phyloP scores from a whole-genome alignment of 176 grass and related monocot genomes.

The Chloris gayana region DNA sequence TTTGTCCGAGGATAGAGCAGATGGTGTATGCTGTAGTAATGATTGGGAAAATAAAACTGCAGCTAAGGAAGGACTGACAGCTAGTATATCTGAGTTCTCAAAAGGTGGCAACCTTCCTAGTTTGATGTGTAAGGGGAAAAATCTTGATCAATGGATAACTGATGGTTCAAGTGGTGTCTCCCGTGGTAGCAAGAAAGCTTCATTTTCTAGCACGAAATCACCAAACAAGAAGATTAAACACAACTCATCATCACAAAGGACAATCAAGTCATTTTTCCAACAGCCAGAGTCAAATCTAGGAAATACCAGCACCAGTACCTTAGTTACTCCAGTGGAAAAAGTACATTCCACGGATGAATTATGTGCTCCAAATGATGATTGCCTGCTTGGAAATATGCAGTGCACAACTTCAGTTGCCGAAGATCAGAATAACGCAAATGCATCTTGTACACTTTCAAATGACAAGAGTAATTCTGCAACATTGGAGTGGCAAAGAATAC shows the following conservation, averaged over 20 bases:
- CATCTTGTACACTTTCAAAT: slow-evolving; percentile 30
- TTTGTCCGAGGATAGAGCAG: slow-evolving; percentile 21
- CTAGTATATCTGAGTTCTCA: slow-evolving; percentile 37
- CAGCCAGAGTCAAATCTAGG: slow-evolving; percentile 37
- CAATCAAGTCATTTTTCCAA: slow-evolving; percentile 91
- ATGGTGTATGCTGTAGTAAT: slow-evolving; percentile 41
- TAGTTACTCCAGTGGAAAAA: slow-evolving; percentile 40
- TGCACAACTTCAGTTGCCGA: slow-evolving; percentile 30
- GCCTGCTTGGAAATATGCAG: slow-evolving; percentile 32
- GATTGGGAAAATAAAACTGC: slow-evolving; percentile 42
- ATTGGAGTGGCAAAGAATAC: slow-evolving; percentile 88
- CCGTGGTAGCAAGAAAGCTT: slow-evolving; percentile 35
- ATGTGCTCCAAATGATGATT: slow-evolving; percentile 21
- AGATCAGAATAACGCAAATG: slow-evolving; percentile 44
- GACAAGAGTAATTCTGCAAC: slow-evolving; percentile 57
- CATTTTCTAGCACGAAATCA: slow-evolving; percentile 40
- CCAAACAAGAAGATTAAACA: slow-evolving; percentile 62
- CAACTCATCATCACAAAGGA: slow-evolving; percentile 71
- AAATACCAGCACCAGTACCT: slow-evolving; percentile 28
- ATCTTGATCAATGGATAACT: slow-evolving; percentile 41
- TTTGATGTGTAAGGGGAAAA: slow-evolving; percentile 30
- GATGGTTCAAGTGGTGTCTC: slow-evolving; percentile 25
- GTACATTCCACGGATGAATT: slow-evolving; percentile 12
- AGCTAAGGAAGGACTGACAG: slow-evolving; percentile 32
- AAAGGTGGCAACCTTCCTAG: slow-evolving; percentile 36